phyloP scores from a whole-genome alignment of 2,329 filamentous ascomycete genomes.

The Stachybotrys chlorohalonatus region DNA sequence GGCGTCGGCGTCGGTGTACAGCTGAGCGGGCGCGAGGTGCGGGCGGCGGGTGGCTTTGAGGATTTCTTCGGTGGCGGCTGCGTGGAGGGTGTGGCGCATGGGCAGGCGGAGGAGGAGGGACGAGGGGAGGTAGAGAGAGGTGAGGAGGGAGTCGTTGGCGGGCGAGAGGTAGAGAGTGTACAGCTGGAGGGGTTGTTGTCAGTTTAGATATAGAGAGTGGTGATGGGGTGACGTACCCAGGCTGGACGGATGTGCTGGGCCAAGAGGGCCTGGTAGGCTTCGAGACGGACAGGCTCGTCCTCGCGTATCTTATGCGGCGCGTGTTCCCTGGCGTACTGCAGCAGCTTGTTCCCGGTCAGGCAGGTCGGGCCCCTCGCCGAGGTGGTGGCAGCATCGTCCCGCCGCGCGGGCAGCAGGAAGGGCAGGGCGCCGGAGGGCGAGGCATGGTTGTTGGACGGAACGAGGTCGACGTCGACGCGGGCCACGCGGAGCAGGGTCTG shows the following conservation, averaged over 20 bases:
- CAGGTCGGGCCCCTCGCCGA: conserved; percentile 41
- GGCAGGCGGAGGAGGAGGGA: conserved; percentile 53
- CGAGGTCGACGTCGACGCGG: conserved; percentile 55
- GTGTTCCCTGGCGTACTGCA: conserved; percentile 54
- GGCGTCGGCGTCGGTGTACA: conserved; percentile 34
- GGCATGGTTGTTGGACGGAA: conserved; percentile 82
- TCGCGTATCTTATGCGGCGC: conserved; percentile 30
- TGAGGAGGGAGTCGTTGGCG: conserved; percentile 59
- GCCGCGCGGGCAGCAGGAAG: conserved; percentile 59
- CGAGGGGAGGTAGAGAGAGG: conserved; percentile 63
- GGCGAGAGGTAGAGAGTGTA: conserved; percentile 72
- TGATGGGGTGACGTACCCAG: conserved; percentile 50
- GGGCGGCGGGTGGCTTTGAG: conserved; percentile 46
- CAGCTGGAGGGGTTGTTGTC: conserved; percentile 38
- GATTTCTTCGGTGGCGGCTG: conserved; percentile 68
- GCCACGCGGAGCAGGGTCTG: conserved; percentile 83
- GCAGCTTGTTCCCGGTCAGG: conserved; percentile 45
- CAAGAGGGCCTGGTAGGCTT: conserved; percentile 71
- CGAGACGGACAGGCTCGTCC: conserved; percentile 46
- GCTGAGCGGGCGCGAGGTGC: conserved; percentile 18
- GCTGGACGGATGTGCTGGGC: conserved; percentile 72
- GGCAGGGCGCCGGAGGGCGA: conserved; percentile 83
- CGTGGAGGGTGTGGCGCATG: conserved; percentile 56
- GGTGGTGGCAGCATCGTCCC: conserved; percentile 10
- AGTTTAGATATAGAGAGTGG: conserved; percentile 1